These are phyloP conservation scores for Aureobasidium pullulans DNA, from an alignment of 2,329 filamentous ascomycete genomes.

Conservation along the genomic window DNA sequence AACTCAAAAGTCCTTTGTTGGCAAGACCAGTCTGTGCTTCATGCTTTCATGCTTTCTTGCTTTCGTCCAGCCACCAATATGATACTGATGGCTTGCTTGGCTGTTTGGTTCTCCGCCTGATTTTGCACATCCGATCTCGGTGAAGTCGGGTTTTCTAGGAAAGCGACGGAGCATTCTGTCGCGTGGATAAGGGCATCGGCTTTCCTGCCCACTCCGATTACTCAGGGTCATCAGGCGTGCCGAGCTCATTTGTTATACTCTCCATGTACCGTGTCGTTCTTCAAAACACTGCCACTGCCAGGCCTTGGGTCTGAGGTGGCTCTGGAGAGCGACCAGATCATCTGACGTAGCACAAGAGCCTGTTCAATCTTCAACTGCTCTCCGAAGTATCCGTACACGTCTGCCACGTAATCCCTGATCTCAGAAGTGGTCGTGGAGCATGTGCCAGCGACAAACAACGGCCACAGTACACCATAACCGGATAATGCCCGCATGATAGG, in stretches of 20 bases:
- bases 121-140: not conserved
- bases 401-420: not conserved
- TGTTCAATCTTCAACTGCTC: constrained; percentile 4
- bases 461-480: constrained; percentile 3
- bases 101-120: not conserved
- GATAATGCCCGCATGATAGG: constrained; percentile 1
- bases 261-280: not conserved
- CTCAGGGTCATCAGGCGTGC: too few relatives aligned
- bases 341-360: not conserved
- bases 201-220: not conserved
- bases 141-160: not conserved
- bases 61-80: not conserved
- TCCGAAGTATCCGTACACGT: not conserved
- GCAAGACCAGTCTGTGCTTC: not conserved
- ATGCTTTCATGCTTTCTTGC: not conserved
- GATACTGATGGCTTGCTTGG: not conserved
- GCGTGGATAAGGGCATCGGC: not conserved
- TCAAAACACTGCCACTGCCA: not conserved
- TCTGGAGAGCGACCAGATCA: not conserved
- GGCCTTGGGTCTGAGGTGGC: not conserved
- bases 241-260: not conserved
- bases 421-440: not conserved
- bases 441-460: not conserved
- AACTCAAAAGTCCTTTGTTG: not conserved
- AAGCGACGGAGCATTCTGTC: too few relatives aligned